Evolutionary conservation across 2,329 filamentous ascomycete species (phyloP).

Genomic region (Didymella pinodella): DNA sequence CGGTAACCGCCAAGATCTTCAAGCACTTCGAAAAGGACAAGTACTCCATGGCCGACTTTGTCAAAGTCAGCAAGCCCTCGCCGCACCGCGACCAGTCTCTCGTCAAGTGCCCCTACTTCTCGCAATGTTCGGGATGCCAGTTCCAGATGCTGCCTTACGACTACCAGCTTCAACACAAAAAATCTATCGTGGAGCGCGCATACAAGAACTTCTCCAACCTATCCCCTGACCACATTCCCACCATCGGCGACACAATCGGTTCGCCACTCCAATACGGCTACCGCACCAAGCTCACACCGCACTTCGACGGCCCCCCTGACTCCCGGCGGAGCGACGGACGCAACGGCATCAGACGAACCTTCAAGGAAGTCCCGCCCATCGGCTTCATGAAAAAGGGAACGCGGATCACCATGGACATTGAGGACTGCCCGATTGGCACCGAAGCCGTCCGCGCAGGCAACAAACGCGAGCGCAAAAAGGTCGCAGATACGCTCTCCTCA

Average conservation of each 20-base stretch:
- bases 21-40: slow-evolving; percentile 70
- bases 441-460: slow-evolving; percentile 82
- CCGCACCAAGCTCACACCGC: slow-evolving; percentile 94
- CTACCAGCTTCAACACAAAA: slow-evolving; percentile 86
- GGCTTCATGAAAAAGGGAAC: slow-evolving; percentile 92
- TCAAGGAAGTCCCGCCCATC: slow-evolving; percentile 75
- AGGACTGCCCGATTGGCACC: slow-evolving; percentile 96
- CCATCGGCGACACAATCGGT: slow-evolving; percentile 83
- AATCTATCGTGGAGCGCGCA: slow-evolving; percentile 85
- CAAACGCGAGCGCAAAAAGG: slow-evolving; percentile 77
- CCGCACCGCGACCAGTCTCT: slow-evolving; percentile 78
- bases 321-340: slow-evolving; percentile 57
- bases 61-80: slow-evolving; percentile 78
- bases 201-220: slow-evolving; percentile 91
- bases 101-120: slow-evolving; percentile 86
- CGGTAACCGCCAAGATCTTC: slow-evolving; percentile 78
- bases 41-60: slow-evolving; percentile 82
- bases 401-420: slow-evolving; percentile 85
- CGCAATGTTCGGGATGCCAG: slow-evolving; percentile 86
- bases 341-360: slow-evolving; percentile 63
- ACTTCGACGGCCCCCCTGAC: slow-evolving; percentile 81
- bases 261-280: slow-evolving; percentile 93
- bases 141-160: slow-evolving; percentile 95
- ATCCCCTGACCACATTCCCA: slow-evolving; percentile 75
- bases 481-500: slow-evolving; percentile 71